These are phyloP conservation scores for Cyberlindnera petersonii DNA, from an alignment of 805 yeast species.

Conservation along the genomic window DNA sequence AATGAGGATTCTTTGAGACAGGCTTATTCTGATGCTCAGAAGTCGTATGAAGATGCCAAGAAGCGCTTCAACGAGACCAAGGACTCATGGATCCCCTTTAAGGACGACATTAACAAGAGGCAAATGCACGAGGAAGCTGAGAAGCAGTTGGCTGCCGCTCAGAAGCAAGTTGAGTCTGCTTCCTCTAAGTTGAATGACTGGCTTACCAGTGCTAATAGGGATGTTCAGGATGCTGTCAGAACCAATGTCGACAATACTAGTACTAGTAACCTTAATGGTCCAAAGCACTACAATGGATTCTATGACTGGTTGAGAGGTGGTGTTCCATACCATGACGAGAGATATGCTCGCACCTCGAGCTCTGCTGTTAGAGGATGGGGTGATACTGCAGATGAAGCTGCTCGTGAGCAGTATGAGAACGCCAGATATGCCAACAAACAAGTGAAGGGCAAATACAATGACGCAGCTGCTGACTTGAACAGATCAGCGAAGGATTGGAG, in stretches of 20 bases:
- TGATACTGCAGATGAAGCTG: conserved; percentile 39
- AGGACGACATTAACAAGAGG: conserved; percentile 24
- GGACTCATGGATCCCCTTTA: conserved; percentile 26
- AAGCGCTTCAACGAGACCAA: conserved; percentile 34
- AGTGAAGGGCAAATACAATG: conserved; percentile 6
- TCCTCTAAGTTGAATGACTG: conserved; percentile 15
- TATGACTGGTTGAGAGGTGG: conserved; percentile 29
- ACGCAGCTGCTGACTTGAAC: conserved; percentile 5
- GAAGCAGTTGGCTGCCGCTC: conserved; percentile 24
- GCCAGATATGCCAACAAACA: conserved; percentile 8
- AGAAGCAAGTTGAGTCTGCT: conserved; percentile 21
- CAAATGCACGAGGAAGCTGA: conserved; percentile 28
- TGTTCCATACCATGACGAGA: conserved; percentile 17
- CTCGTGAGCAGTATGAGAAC: conserved; percentile 37
- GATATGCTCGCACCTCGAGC: conserved; percentile 31
- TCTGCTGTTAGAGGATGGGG: conserved; percentile 45
- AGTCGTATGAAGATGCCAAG: conserved; percentile 32
- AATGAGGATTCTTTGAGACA: conserved; percentile 13
- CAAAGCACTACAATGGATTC: conserved; percentile 14
- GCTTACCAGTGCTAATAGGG: conserved; percentile 10
- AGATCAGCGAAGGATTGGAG: conserved; percentile 21
- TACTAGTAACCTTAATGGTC: no score
- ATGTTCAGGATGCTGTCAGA: conserved; percentile 16
- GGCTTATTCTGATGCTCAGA: conserved; percentile 30
- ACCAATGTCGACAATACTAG: no score